Evolutionary conservation across 305 asterid species (phyloP).

Genomic region (Fraxinus sp.): DNA sequence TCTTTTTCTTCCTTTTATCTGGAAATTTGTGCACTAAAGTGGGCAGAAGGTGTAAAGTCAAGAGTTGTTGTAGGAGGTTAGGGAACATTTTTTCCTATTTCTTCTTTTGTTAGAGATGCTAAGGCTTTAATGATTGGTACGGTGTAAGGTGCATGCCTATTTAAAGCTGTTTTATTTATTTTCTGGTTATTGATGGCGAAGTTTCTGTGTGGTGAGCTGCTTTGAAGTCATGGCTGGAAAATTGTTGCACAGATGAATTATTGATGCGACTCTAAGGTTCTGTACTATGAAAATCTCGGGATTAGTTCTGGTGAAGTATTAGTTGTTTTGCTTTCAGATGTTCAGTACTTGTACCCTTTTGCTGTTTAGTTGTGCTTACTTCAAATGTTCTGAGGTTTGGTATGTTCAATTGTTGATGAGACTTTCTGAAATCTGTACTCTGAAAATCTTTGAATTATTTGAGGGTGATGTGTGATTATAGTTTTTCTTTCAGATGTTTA

Average conservation of each 20-base stretch:
- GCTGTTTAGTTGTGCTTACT: neutral
- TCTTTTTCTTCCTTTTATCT: conserved; percentile 19
- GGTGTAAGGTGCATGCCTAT: neutral
- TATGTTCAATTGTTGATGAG: neutral
- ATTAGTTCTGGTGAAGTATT: neutral
- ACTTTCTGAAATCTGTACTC: neutral
- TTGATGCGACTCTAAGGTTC: conserved; percentile 3
- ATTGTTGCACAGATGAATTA: neutral
- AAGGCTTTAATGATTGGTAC: conserved; percentile 12
- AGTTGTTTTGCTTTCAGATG: neutral
- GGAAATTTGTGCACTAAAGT: conserved; percentile 22
- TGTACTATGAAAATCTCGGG: neutral
- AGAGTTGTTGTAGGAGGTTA: conserved; percentile 21
- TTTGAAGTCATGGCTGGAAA: neutral
- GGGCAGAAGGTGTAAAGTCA: conserved; percentile 17
- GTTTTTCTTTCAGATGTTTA: neutral
- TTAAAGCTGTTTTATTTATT: neutral
- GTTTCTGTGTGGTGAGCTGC: neutral
- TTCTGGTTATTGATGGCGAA: neutral
- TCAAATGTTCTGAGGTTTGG: neutral
- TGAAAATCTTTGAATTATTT: neutral
- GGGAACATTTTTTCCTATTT: conserved; percentile 3
- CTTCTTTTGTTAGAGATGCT: conserved; percentile 12
- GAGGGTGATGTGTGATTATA: neutral
- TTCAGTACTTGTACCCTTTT: neutral